These are phyloP conservation scores for Gaultheria prostrata DNA, from an alignment of 148 eudicot species.

Conservation along the genomic window DNA sequence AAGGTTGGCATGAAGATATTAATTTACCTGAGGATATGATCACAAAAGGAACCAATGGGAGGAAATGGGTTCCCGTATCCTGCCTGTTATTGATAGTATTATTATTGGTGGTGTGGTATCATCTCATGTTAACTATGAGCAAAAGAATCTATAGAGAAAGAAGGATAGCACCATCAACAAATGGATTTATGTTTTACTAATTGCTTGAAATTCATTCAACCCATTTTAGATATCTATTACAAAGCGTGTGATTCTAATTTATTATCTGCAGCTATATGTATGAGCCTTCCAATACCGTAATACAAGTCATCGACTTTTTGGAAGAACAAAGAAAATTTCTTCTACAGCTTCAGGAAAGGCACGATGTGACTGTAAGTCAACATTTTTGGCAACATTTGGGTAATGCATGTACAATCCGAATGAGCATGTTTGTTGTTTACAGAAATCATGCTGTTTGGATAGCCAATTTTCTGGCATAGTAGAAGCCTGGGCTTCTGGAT, in stretches of 20 bases:
- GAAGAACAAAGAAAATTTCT: constrained; percentile 79
- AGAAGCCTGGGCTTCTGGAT: constrained; percentile 99
- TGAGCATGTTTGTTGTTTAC: constrained; percentile 25
- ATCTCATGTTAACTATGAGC: constrained; percentile 7
- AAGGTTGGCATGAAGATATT: background rate
- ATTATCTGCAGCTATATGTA: constrained; percentile 67
- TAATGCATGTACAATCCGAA: background rate
- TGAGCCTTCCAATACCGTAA: constrained; percentile 79
- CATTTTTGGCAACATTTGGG: background rate
- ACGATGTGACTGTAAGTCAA: constrained; percentile 64
- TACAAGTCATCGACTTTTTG: constrained; percentile 52
- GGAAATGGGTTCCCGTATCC: background rate
- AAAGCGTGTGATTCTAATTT: constrained; percentile 16
- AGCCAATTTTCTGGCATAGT: constrained; percentile 95
- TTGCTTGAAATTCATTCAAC: background rate
- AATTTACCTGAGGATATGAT: background rate
- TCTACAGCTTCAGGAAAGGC: constrained; percentile 83
- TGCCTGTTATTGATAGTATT: background rate
- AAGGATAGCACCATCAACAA: background rate
- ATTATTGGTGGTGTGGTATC: background rate
- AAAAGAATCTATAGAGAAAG: background rate
- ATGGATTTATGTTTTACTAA: background rate
- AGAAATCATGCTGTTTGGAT: constrained; percentile 96
- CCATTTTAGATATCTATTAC: background rate
- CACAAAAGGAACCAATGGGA: background rate